These are phyloP conservation scores for Alopecurus myosuroides DNA, from an alignment of 176 grass and related monocot species.

Conservation along the genomic window DNA sequence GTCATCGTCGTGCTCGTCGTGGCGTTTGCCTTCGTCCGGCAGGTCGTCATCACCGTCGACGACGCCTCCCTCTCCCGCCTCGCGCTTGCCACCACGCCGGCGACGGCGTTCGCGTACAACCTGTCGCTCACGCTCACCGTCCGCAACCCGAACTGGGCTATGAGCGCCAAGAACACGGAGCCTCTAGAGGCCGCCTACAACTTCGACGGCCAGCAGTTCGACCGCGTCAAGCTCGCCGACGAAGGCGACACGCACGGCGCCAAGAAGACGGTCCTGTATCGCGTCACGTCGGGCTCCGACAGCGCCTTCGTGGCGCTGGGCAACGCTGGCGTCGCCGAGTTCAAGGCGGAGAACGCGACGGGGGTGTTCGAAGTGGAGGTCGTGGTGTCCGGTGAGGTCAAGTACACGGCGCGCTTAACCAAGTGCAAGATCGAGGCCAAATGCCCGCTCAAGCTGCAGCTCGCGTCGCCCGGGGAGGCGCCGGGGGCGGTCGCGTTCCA, in stretches of 20 bases:
- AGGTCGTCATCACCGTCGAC: neutral
- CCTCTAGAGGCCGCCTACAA: constrained; percentile 1
- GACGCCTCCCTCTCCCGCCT: constrained; percentile 38
- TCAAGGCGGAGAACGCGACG: neutral
- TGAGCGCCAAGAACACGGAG: constrained; percentile 11
- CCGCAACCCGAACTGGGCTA: constrained; percentile 24
- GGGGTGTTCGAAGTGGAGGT: constrained; percentile 39
- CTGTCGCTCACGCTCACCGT: constrained; percentile 16
- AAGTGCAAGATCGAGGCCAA: constrained; percentile 15
- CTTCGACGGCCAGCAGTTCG: constrained; percentile 14
- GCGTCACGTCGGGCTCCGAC: neutral
- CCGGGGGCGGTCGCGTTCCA: neutral
- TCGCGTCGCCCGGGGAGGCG: neutral
- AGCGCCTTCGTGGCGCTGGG: neutral
- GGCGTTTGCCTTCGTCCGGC: neutral
- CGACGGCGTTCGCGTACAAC: neutral
- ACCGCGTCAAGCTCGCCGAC: neutral
- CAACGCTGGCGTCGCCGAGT: neutral
- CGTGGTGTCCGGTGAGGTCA: constrained; percentile 16
- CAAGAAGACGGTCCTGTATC: neutral
- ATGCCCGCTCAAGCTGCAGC: neutral
- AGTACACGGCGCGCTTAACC: neutral
- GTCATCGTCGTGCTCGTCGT: neutral
- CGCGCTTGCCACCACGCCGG: neutral
- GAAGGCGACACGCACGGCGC: neutral